These are phyloP conservation scores for Pythium aristosporum DNA, from an alignment of 352 stramenopile genomes.

Conservation along the genomic window DNA sequence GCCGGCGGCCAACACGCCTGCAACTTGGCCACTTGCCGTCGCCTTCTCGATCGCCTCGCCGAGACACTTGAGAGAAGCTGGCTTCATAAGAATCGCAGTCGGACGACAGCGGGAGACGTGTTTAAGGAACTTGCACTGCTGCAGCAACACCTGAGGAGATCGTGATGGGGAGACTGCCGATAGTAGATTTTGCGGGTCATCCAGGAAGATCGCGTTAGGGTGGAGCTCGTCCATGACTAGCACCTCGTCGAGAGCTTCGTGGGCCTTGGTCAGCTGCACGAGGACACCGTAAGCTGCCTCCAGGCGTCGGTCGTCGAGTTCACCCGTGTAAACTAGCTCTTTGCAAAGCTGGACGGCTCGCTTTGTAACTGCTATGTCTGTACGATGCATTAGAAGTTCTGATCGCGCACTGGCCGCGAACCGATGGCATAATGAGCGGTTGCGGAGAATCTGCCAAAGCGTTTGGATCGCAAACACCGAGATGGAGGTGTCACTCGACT, in stretches of 20 bases:
- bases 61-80: conserved; percentile 1
- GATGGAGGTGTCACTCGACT: background rate
- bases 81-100: background rate
- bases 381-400: background rate
- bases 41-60: background rate
- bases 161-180: conserved; percentile 1
- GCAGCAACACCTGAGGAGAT: conserved; percentile 2
- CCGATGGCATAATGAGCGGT: conserved; percentile 8
- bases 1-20: background rate
- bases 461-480: conserved; percentile 4
- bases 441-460: conserved; percentile 14
- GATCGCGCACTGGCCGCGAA: background rate
- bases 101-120: conserved; percentile 12
- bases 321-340: conserved; percentile 12
- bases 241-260: conserved; percentile 8
- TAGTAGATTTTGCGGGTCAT: conserved; percentile 13
- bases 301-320: conserved; percentile 6
- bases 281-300: conserved; percentile 16
- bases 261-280: conserved; percentile 10
- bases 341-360: conserved; percentile 9
- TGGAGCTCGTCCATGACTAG: conserved; percentile 19
- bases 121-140: conserved; percentile 22
- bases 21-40: background rate
- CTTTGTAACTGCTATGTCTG: background rate
- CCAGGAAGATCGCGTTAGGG: conserved; percentile 17